Conservation (phyloP, 2,329 filamentous ascomycete genomes). For the Exophiala sp. region DNA sequence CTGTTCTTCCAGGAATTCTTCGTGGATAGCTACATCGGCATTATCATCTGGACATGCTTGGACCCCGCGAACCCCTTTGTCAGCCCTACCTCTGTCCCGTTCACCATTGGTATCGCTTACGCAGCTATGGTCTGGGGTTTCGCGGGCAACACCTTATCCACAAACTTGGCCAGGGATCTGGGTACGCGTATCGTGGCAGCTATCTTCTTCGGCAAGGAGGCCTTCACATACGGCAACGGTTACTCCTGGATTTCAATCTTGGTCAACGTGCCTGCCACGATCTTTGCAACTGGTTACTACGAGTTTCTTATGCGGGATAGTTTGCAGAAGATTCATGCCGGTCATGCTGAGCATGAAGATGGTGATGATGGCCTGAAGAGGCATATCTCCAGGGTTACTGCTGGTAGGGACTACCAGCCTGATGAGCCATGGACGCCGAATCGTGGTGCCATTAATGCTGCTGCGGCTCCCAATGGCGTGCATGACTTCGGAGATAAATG, state of each 20-base stretch:
- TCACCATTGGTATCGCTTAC: constrained; percentile 56
- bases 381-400: constrained; percentile 39
- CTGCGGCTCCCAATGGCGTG: constrained; percentile 5
- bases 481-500: too few species aligned
- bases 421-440: constrained; percentile 6
- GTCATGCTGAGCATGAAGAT: constrained; percentile 49
- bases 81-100: constrained; percentile 46
- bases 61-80: constrained; percentile 60
- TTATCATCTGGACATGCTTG: constrained; percentile 57
- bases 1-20: constrained; percentile 60
- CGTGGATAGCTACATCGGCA: constrained; percentile 54
- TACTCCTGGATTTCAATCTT: constrained; percentile 55
- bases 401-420: constrained; percentile 16
- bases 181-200: constrained; percentile 58
- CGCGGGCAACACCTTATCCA: constrained; percentile 52
- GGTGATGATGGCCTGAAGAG: constrained; percentile 50
- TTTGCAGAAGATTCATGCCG: constrained; percentile 49
- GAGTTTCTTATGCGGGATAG: constrained; percentile 55
- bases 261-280: constrained; percentile 56
- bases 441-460: constrained; percentile 22
- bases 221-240: constrained; percentile 41
- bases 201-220: constrained; percentile 54
- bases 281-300: constrained; percentile 55
- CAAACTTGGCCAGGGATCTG: constrained; percentile 58
- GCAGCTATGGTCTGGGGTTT: constrained; percentile 56